Base-by-base conservation (phyloP, 306 rosid species). In the Lagenaria siceraria region DNA sequence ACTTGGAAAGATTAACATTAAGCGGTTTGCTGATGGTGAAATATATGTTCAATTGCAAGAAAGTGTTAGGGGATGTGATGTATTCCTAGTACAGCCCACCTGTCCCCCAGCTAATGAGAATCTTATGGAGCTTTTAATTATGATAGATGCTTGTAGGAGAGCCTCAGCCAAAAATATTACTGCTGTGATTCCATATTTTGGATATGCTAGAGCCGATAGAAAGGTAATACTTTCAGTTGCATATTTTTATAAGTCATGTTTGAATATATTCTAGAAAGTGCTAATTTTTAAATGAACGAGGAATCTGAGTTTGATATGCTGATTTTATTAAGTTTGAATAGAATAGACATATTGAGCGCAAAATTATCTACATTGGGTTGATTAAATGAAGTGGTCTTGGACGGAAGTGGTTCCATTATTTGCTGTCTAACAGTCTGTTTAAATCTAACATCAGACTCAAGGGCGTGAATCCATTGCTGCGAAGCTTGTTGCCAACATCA, bases 391-490 rank as follows among this genome's bases (percentile, higher is more conserved):
- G 9, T 49, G 55, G 4, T 19, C 10, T 40, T n/a, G 74, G 53
- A 40, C 6, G 10, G 0, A 43, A 40, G 4, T 69, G 55, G 55
- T 69, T 51, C 36, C 36, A 13, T 8, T 49, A 51, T 72, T 51
- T 48, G 7, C 15, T 49, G 36, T 72, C 11, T 49, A 27, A 72
- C 60, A 27, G 53, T 40, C 59, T 71, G 46, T 31, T 71, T 12
- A 18, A 49, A 77, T 49, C 36, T 48, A 36, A 33, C 54, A 35
- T 59, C 81, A 95, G 97, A 88, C 92, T 69, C 97, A 95, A 89
- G 99, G 97, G 61, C 97, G 97, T 70, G 99, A 95, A 80, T 95
- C 99, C 46, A 95, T 95, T 90, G 97, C 99, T 2, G 99, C 99
- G 54, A 95, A 95, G 82, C 90, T 95, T 85, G 97, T 88, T 79